These are phyloP conservation scores for Fraxinus latifolia DNA, from an alignment of 305 asterid species.

Conservation along the genomic window DNA sequence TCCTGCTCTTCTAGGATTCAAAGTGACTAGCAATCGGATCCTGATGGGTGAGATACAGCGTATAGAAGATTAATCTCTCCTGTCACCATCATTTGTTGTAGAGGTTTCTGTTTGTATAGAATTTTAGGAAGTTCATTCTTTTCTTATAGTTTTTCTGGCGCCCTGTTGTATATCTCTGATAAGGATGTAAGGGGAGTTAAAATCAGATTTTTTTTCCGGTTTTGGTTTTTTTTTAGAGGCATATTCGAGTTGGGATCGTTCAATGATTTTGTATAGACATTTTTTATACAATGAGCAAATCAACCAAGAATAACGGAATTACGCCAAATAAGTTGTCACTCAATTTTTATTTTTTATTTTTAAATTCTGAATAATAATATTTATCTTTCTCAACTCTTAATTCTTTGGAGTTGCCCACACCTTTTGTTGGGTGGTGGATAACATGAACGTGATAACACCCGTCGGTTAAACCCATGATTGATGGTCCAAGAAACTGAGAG, in stretches of 20 bases:
- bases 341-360: background rate
- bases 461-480: background rate
- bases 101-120: background rate
- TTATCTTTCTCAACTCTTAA: background rate
- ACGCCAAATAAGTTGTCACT: background rate
- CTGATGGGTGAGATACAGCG: constrained; percentile 99
- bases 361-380: background rate
- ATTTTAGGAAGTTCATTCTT: background rate
- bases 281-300: background rate
- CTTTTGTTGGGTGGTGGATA: background rate
- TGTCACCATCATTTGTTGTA: background rate
- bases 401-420: background rate
- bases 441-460: background rate
- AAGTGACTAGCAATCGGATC: constrained; percentile 94
- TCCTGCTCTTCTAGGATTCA: constrained; percentile 97
- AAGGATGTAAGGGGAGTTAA: background rate
- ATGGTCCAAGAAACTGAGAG: background rate
- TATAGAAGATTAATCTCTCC: constrained; percentile 55
- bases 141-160: background rate
- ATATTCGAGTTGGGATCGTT: background rate
- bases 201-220: background rate
- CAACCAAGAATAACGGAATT: background rate
- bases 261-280: background rate
- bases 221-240: background rate
- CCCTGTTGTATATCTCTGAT: background rate